phyloP scores from a whole-genome alignment of 495 filamentous ascomycete species.

The Cercophora sp. region DNA sequence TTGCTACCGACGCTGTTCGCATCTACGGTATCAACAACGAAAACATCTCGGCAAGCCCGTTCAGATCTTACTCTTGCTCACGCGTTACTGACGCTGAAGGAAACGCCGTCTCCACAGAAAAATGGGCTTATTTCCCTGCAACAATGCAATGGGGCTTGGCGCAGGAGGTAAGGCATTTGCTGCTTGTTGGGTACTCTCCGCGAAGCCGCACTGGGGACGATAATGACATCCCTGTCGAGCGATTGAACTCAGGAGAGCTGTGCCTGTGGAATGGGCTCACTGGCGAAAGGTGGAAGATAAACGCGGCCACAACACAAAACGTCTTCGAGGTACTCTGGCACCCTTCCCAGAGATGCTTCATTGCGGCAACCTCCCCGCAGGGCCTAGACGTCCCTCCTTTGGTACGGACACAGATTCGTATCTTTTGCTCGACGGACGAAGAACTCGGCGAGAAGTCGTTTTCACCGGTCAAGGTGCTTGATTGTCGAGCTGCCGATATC shows the following conservation, averaged over 20 bases:
- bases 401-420: slow-evolving; percentile 46
- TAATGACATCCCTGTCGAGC: slow-evolving; percentile 51
- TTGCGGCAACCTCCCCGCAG: slow-evolving; percentile 57
- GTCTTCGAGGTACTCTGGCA: slow-evolving; percentile 82
- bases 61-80: slow-evolving; percentile 42
- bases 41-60: slow-evolving; percentile 29
- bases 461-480: slow-evolving; percentile 41
- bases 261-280: slow-evolving; percentile 64
- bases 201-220: slow-evolving; percentile 47
- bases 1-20: slow-evolving; percentile 42
- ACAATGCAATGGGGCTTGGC: slow-evolving; percentile 68
- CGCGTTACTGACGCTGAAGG: slow-evolving; percentile 42
- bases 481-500: slow-evolving; percentile 80
- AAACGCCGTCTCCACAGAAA: slow-evolving; percentile 40
- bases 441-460: slow-evolving; percentile 32
- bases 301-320: slow-evolving; percentile 56
- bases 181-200: slow-evolving; percentile 76
- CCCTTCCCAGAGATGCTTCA: slow-evolving; percentile 53
- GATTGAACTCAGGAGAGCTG: slow-evolving; percentile 59
- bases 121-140: slow-evolving; percentile 62
- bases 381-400: slow-evolving; percentile 38
- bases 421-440: slow-evolving; percentile 33
- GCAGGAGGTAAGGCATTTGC: slow-evolving; percentile 46
- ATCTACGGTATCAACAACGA: slow-evolving; percentile 42
- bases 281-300: slow-evolving; percentile 42